phyloP scores from a whole-genome alignment of 306 rosid species.

The Sicyos baderoa region DNA sequence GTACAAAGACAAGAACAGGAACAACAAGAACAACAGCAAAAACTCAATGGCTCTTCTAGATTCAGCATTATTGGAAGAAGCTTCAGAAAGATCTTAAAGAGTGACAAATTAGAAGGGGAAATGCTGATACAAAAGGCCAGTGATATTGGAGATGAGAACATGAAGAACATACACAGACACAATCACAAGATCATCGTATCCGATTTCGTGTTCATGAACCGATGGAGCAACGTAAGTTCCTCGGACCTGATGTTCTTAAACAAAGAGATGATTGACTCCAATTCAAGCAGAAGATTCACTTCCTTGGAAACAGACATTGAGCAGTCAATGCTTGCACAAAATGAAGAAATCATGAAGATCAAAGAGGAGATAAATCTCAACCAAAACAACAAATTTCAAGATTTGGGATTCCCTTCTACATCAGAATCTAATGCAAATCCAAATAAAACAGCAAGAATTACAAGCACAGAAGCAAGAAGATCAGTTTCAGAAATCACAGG shows the following conservation, averaged over 20 bases:
- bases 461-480: conserved; percentile 29
- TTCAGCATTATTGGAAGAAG: conserved; percentile 76
- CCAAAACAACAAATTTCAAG: too few species aligned
- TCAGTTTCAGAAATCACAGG: conserved; percentile 76
- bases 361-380: too few species aligned
- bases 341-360: conserved; percentile 33
- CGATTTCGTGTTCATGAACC: conserved; percentile 60
- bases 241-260: conserved; percentile 79
- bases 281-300: conserved; percentile 57
- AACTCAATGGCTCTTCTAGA: conserved; percentile 45
- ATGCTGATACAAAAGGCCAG: conserved; percentile 30
- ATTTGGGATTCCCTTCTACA: conserved; percentile 10
- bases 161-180: conserved; percentile 44
- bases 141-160: conserved; percentile 22
- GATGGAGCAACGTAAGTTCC: conserved; percentile 89
- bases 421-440: conserved; percentile 13
- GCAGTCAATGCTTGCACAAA: not conserved
- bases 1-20: conserved; percentile 80
- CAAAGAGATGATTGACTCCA: conserved; percentile 54
- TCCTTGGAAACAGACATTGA: conserved; percentile 25
- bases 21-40: conserved; percentile 21
- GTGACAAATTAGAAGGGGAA: conserved; percentile 39
- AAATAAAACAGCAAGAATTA: conserved; percentile 21
- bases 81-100: conserved; percentile 48
- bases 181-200: conserved; percentile 64